Conservation (phyloP, 129 eudicot genomes). For the Daucus carota region DNA sequence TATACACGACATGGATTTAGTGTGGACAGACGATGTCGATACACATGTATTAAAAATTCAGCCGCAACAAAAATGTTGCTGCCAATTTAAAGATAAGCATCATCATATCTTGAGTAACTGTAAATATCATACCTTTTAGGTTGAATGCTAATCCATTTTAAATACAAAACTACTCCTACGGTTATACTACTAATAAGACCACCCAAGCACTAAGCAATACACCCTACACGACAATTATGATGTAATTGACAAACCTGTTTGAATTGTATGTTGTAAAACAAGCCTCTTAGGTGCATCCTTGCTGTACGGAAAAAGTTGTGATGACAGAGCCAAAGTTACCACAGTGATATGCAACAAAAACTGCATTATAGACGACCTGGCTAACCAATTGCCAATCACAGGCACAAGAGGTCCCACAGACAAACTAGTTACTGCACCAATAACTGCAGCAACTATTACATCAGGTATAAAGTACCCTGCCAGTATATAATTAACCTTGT, state of each 20-base stretch:
- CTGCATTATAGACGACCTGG: constrained; percentile 33
- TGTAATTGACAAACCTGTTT: constrained; percentile 25
- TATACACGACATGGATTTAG: background rate
- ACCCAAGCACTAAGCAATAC: background rate
- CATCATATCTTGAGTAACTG: background rate
- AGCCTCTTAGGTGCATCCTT: constrained; percentile 61
- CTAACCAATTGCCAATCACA: constrained; percentile 44
- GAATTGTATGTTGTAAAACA: constrained; percentile 45
- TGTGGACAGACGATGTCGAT: background rate
- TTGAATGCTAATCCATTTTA: background rate
- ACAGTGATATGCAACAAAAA: constrained; percentile 41
- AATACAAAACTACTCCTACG: background rate
- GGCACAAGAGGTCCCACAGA: constrained; percentile 57
- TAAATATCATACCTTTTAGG: background rate
- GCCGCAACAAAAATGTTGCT: background rate
- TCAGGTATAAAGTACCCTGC: constrained; percentile 59
- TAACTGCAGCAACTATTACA: constrained; percentile 39
- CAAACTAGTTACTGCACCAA: constrained; percentile 52
- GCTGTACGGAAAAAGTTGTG: constrained; percentile 60
- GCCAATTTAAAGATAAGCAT: background rate
- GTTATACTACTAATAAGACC: background rate
- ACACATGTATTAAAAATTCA: background rate
- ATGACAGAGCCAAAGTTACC: constrained; percentile 49
- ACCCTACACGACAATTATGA: background rate
- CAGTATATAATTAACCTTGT: constrained; percentile 6